Base-by-base conservation (phyloP, 257 asterid species). In the Capsicum baccatum region DNA sequence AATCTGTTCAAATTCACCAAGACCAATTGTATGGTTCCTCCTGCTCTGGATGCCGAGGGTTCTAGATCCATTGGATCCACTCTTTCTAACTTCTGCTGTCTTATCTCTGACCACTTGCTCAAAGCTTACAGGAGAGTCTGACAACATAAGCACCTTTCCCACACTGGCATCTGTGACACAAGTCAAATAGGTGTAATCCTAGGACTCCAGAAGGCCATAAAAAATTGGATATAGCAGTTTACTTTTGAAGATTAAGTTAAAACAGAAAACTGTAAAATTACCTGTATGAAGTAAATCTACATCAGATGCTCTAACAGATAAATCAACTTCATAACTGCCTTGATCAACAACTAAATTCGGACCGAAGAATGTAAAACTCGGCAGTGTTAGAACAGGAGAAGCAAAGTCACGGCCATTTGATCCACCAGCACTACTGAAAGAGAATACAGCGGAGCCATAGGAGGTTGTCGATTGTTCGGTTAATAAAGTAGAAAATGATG, bases 301-400 rank as follows among this genome's bases (percentile, higher is more conserved):
- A 57, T 83, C 70, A n/a, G 89, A 79, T 54, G 90, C 17, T 84
- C 69, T 87, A 69, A 83, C 70, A 3, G 86, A 87, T 54, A 82
- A 85, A 86, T 86, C 85, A 89, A 89, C 83, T 63, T 86, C 79
- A 86, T 71, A 86, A 42, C 55, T 88, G 63, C 81, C 90, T 83
- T 83, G 90, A 79, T 80, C 93, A 80, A 85, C 86, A 42, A 54
- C 87, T 79, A 79, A 50, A 52, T 84, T 82, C 4, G 89, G 58
- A 87, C 89, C 78, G 86, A 89, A 89, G 90, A 94, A 93, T 39
- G 94, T 89, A 87, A 94, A 93, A 88, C 98, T 94, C 16, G 94
- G 91, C 58, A 94, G 80, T 16, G 97, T 86, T 58, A 87, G 54
- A 17, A 91, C 58, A 5, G 93, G 89, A 14, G 91, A 80, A 19